phyloP scores from a whole-genome alignment of 306 rosid species.

The Lotus japonicus region DNA sequence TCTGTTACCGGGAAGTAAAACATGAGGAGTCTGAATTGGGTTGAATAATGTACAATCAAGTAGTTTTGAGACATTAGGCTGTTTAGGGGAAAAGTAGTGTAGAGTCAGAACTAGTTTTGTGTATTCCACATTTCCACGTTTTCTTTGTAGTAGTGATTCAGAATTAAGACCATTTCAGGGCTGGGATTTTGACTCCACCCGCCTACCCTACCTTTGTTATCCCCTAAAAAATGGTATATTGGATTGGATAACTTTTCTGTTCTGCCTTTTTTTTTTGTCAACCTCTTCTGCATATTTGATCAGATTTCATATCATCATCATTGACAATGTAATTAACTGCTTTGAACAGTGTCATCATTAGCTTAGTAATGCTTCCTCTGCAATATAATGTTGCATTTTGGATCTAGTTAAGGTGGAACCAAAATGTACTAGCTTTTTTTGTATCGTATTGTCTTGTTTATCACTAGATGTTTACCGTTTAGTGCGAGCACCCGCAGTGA shows the following conservation, averaged over 20 bases:
- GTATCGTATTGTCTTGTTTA: no score
- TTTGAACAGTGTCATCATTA: not conserved
- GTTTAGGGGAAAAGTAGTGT: conserved; percentile 23
- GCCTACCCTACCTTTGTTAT: not conserved
- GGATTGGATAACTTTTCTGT: not conserved
- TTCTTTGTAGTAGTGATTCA: conserved; percentile 24
- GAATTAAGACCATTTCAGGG: conserved; percentile 20
- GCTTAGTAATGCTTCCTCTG: not conserved
- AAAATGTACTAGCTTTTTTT: no score
- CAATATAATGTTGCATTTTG: not conserved
- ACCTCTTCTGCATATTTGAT: not conserved
- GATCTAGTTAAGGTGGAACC: not conserved
- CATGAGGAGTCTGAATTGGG: conserved; percentile 25
- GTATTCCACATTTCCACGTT: conserved; percentile 30
- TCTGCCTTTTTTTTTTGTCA: no score
- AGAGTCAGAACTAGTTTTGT: conserved; percentile 36
- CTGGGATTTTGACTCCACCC: not conserved
- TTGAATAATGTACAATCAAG: conserved; percentile 28
- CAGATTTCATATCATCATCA: not conserved
- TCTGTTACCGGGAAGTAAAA: conserved; percentile 23
- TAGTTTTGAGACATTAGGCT: conserved; percentile 30
- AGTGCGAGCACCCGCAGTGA: no score
- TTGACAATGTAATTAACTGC: not conserved
- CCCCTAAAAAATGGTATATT: not conserved
- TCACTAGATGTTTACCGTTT: no score